Base-by-base conservation (phyloP, 495 filamentous ascomycete genomes). In the Opeltia flavorubescens region DNA sequence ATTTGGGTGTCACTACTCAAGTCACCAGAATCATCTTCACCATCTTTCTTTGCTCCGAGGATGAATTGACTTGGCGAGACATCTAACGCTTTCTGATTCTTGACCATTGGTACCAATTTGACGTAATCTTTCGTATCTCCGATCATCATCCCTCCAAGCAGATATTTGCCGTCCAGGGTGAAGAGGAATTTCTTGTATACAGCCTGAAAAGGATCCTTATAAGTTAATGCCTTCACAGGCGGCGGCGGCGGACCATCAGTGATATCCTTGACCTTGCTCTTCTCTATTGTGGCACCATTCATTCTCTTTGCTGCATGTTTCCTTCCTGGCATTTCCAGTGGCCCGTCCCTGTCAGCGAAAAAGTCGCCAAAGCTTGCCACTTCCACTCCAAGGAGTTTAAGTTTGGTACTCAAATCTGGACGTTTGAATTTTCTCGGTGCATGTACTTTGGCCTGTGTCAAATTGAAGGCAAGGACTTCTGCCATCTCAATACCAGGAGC, bases 111-210 rank as follows among this genome's bases (percentile, higher is more conserved):
- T 5, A 94, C 89, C 33, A 96, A 66, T 57, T 94, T 94, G 63
- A 95, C 75, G 59, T 95, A 96, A 62, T 96, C 89, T 49, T 75
- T 81, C 0, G 88, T 94, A 62, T 96, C 89, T 29, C 89, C 89
- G 48, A 96, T 94, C 84, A 96, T 95, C 89, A 96, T 96, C 2
- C 89, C 89, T 15, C 89, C 89, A 5, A 96, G 76, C 2, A 96
- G 67, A 60, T 86, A 91, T 58, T 94, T 94, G 20, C 89, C 89
- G 58, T 96, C 89, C 58, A 81, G 62, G 2, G 89, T 94, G 54
- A 95, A 95, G 5, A 96, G 65, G 62, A 88, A 96, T 62, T 96
- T 96, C 64, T 96, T 95, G 63, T 96, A 96, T 1, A 95, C 77
- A n/a, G 86, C 81, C 49, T 78, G 74, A 59, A 96, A 95, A 0